Evolutionary conservation across 768 basidiomycete species (phyloP), one percentile per base, ranked within the genome.

Genomic region (Boletus subparvulus): DNA sequence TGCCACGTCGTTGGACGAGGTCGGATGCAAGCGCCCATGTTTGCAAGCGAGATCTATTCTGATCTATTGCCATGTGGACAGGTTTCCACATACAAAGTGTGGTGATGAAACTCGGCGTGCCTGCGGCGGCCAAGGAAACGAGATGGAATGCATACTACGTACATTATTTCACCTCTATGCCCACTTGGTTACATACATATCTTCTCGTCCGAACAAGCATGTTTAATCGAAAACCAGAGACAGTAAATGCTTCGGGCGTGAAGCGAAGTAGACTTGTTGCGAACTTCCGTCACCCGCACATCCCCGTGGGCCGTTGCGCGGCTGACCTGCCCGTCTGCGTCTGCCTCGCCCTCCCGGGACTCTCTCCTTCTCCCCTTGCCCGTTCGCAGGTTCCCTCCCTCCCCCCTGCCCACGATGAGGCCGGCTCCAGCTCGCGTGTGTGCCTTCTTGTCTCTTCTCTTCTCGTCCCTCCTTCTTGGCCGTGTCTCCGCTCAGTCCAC

Each of bases 401-500:
- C 28, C 35, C 43, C 19, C 52, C 44, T n/a, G 28, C 55, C 54
- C 43, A 52, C 56, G 45, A 71, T 65, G 56, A 45, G 55, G n/a
- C 37, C 39, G 30, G 36, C 52, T 36, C 16, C 51, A 19, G 3
- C 45, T 35, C 45, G 49, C 52, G 35, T 28, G 40, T 47, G 35
- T 46, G 35, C 33, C 47, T 51, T 52, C 42, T 56, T 59, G 26
- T 66, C 66, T 47, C 60, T 72, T 50, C 64, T 67, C 63, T 62
- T 60, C 58, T 72, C 65, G 40, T 67, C 61, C 58, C 60, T 68
- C 66, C 69, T 69, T 64, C 59, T 58, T 32, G 30, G 30, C 10
- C 50, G 19, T 55, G 77, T 76, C 56, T 59, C 65, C n/a, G 79
- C 77, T 6, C 79, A 79, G 68, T 71, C 73, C 26, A 54, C 65